A percentile compares a stretch with the other conserved stretches of the same genome.
These are phyloP conservation scores for Artemisia argyi DNA, from an alignment of 129 eudicot species.

Conservation along the genomic window DNA sequence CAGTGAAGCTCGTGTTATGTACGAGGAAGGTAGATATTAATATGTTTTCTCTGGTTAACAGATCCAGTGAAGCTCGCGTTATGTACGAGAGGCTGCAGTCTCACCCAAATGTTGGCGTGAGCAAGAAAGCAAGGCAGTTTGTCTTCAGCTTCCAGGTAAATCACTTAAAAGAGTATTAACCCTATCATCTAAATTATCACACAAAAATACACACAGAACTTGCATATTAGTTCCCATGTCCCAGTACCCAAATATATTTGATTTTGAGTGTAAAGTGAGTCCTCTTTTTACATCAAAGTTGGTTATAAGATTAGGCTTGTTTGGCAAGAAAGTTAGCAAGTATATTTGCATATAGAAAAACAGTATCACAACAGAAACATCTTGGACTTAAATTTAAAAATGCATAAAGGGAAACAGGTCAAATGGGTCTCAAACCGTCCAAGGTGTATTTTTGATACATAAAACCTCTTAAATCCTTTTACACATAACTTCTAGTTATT, in stretches of 20 bases:
- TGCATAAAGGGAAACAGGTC: too few relatives aligned
- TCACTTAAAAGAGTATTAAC: not conserved
- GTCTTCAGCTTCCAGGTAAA: slow-evolving; percentile 73
- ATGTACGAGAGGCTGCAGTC: slow-evolving; percentile 92
- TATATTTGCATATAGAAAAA: not conserved
- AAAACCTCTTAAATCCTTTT: not conserved
- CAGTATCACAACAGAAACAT: slow-evolving; percentile 9
- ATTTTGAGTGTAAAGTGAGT: not conserved
- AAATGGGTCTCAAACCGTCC: too few relatives aligned
- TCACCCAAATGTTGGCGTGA: slow-evolving; percentile 79
- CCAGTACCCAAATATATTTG: not conserved
- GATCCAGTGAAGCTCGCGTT: slow-evolving; percentile 67
- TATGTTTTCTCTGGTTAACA: slow-evolving; percentile 25
- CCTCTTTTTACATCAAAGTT: not conserved
- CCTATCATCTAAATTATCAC: not conserved
- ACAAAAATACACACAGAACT: not conserved
- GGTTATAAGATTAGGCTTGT: not conserved
- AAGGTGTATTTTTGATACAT: too few relatives aligned
- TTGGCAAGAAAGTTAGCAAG: not conserved
- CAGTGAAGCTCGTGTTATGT: slow-evolving; percentile 71
- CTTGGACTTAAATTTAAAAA: not conserved
- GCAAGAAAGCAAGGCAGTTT: slow-evolving; percentile 71
- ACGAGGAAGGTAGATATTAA: slow-evolving; percentile 33
- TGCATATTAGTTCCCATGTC: not conserved
- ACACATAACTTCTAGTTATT: too few relatives aligned